phyloP scores from a whole-genome alignment of 768 basidiomycete species.

The Leccinum disarticulatum region DNA sequence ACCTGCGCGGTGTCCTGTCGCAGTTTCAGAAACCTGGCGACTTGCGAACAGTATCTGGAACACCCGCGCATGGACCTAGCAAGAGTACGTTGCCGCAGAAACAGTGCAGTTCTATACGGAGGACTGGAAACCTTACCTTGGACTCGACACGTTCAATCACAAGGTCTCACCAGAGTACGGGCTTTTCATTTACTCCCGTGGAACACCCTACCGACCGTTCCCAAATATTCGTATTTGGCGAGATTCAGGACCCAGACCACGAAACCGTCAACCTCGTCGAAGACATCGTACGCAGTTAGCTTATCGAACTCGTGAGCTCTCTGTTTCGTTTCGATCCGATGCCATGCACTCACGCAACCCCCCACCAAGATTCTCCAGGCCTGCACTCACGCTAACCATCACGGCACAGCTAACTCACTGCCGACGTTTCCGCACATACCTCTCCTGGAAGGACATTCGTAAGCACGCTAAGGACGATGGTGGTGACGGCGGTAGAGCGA shows the following conservation, averaged over 20 bases:
- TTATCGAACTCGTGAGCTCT: constrained; percentile 78
- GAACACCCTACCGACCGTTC: background rate
- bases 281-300: constrained; percentile 87
- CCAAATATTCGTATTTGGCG: constrained; percentile 97
- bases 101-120: too few species aligned
- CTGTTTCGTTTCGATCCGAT: background rate
- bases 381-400: constrained; percentile 74
- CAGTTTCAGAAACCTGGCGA: too few species aligned
- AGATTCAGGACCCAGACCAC: constrained; percentile 84
- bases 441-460: constrained; percentile 96
- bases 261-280: constrained; percentile 95
- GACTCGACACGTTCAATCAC: too few species aligned
- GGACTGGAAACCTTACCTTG: too few species aligned
- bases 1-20: too few species aligned
- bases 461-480: constrained; percentile 92
- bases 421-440: constrained; percentile 89
- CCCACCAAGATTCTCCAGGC: constrained; percentile 81
- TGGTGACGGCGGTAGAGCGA: constrained; percentile 71
- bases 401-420: constrained; percentile 81
- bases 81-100: too few species aligned
- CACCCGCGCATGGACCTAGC: too few species aligned
- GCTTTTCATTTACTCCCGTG: background rate
- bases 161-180: too few species aligned
- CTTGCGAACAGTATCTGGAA: too few species aligned
- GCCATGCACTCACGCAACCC: constrained; percentile 1